Evolutionary conservation across 2,329 filamentous ascomycete genomes (phyloP), one percentile per base, ranked within the genome.

Genomic region (Trichoderma simmonsii): DNA sequence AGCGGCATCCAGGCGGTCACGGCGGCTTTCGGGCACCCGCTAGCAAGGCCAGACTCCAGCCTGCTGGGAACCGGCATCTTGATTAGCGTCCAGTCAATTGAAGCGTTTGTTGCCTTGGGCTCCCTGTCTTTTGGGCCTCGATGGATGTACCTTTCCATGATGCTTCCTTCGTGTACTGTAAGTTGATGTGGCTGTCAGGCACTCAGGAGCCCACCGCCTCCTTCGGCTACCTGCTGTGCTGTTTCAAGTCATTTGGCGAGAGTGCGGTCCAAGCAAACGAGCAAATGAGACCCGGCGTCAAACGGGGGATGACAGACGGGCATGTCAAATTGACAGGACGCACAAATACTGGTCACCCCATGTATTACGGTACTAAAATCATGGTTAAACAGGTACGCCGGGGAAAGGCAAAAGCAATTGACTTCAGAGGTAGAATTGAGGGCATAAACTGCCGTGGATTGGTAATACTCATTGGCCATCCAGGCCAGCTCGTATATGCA

Each of bases 401-500:
- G 43, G 43, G 43, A 54, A 30, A 30, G 12, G 30, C 4, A 11
- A 18, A 30, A 21, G 43, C 0, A 12, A 39, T 39, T 39, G 43
- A 63, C 24, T 11, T 18, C 15, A 28, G 24, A 51, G 43, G 7
- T 12, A 14, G 43, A 51, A 21, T 51, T 24, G 43, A 51, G 9
- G 6, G 48, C 48, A 54, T 24, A 24, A 51, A 21, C n/a, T 54
- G 21, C 48, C 48, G 48, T 12, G 48, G 48, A 24, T 36, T 11
- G 18, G 24, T 39, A 26, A 43, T 8, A 15, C 9, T 8, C 54
- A n/a, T 48, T 30, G 18, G 39, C 15, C 18, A n/a, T 43, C 15
- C 39, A 43, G 26, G 51, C 21, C 21, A 48, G 12, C 54, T 68
- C 65, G 65, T 68, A 60, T 68, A 68, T 68, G 65, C 65, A 60